Base-by-base conservation (phyloP, 2,329 filamentous ascomycete genomes). In the Sclerotinia spermophila region DNA sequence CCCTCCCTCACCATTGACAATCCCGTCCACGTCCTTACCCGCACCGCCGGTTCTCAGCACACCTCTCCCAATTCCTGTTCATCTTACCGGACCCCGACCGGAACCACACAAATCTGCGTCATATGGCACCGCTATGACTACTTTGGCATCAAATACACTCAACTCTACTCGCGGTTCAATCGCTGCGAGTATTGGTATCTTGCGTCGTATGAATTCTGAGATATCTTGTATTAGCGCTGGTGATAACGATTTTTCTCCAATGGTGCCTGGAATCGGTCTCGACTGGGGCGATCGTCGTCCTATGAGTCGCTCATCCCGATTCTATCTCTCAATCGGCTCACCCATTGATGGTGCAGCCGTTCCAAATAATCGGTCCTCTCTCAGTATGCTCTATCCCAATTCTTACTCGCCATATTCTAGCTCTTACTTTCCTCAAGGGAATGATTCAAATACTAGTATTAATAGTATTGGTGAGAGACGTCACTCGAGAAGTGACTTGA, bases 41-140 rank as follows among this genome's bases (percentile, higher is more conserved):
- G 74, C 72, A 4, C 73, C 71, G 13, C 74, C 76, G 5, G 17
- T 76, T 19, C 71, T 77, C 10, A 75, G 74, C 3, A 13, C 35
- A 24, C 45, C 68, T 11, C 51, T 75, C 13, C 71, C 74, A 6
- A 67, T 66, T 30, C 73, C 74, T 51, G 66, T 70, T 0, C 73
- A 76, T 40, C 71, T 76, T 5, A 74, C 66, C 0, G 75, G 73
- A 2, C 74, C 73, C 1, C 71, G 73, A 19, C 44, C 71, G 6
- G 70, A 72, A 21, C 73, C 73, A 0, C 30, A n/a, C 30, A 73
- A 71, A 56, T 15, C 48, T 24, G 42, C 65, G 1, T n/a, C 58
- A 5, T 58, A 53, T 15, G 71, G 44, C 11, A n/a, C 71, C 3
- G 59, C 51, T 4, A 66, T 66, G 62, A 53, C 45, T 21, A 40